Conservation (phyloP, 257 asterid species). For the Nicotiana attenuata region DNA sequence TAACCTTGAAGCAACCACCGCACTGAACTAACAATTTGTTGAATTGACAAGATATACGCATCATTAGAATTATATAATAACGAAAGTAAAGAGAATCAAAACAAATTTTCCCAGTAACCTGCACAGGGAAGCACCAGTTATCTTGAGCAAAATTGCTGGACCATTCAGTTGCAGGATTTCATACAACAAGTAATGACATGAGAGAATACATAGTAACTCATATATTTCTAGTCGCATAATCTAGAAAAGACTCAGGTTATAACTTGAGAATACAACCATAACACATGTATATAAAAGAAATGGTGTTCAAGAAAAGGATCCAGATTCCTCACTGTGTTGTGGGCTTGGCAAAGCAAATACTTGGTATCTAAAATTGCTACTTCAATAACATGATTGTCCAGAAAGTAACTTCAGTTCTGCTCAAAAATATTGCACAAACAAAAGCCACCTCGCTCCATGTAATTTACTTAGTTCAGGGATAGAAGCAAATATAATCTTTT, state of each 20-base stretch:
- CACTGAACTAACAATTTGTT: neutral
- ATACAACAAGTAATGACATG: neutral
- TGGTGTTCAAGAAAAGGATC: neutral
- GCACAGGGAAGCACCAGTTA: neutral
- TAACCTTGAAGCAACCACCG: conserved; percentile 5
- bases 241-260: neutral
- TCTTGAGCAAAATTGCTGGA: neutral
- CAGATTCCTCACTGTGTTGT: neutral
- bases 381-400: neutral
- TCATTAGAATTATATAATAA: neutral
- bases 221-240: neutral
- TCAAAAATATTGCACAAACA: neutral
- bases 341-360: neutral
- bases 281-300: neutral
- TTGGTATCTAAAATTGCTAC: neutral
- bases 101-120: neutral
- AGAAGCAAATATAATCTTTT: neutral
- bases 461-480: neutral
- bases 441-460: neutral
- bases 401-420: neutral
- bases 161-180: neutral
- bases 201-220: neutral
- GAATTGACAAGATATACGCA: neutral
- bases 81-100: neutral
- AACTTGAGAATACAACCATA: neutral